Base-by-base conservation (phyloP, 1,139 yeast species). In the Taiozyma sp. region DNA sequence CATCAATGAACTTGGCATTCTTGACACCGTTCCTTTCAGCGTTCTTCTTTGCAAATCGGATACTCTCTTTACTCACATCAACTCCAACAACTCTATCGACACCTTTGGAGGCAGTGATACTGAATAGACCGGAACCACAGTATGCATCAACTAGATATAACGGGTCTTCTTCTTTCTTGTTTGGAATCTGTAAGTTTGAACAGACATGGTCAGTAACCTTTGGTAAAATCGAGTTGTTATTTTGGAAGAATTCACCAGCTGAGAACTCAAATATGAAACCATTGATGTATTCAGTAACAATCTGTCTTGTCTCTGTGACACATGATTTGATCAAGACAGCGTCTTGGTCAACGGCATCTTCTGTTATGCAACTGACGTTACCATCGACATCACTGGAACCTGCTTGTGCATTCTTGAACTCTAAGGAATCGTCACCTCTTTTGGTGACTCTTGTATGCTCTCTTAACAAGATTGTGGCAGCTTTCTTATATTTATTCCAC, bases 181-280 rank as follows among this genome's bases (percentile, higher is more conserved):
- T 66, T 3, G 79, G 72, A 42, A 82, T 74, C 44, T 70, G 70
- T 48, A 89, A 69, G 62, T 88, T 88, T 21, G 82, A 78, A 54
- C 83, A 80, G 21, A 93, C 99, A 63, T 89, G 90, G 45, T 74
- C 72, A 1, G 96, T 87, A 10, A 93, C 95, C 2, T 75, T 69
- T 1, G 97, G 96, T 55, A 93, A 73, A 39, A 93, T 93, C 22
- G 96, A 85, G 66, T 90, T 93, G 70, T 93, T 93, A 70, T 93
- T 93, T 68, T 93, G 99, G 75, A 93, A 93, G 64, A 93, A 93
- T 62, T 91, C 96, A 49, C 96, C 95, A 0, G 98, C 97, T 24
- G 91, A 84, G 66, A 88, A 93, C 63, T 88, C 83, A 68, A 93
- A 93, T 48, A 81, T 79, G 68, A 73, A 83, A 6, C 87, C 93